Base-by-base conservation (phyloP, 2,329 filamentous ascomycete species). In the Penicillium sp. region DNA sequence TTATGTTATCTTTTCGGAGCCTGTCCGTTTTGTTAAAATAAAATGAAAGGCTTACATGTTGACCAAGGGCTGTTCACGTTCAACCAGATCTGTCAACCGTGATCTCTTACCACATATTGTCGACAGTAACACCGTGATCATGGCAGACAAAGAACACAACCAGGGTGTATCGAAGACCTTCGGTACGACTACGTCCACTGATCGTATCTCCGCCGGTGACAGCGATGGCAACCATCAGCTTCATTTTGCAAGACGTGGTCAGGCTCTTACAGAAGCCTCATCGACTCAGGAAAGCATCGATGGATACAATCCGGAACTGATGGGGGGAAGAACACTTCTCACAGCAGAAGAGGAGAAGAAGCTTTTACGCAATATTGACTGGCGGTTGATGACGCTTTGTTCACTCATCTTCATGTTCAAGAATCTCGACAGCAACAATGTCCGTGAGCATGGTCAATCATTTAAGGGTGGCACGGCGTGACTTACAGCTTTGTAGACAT, bases 261-360 rank as follows among this genome's bases (percentile, higher is more conserved):
- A 61, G 46, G 54, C 24, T 16, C 41, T 59, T 4, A 44, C 2
- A 9, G 56, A 58, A 25, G 43, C 44, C 4, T 55, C 48, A 4
- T 54, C 46, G 4, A 52, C 22, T 8, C 50, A 52, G 36, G 56
- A 57, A 42, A 57, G 42, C 35, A 65, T 60, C 4, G 36, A 55
- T 11, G 69, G 69, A 9, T 70, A 67, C 40, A 62, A 70, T 44
- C 58, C 65, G 0, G 60, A 64, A 5, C 54, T 57, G n/a, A 71
- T 70, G 67, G 52, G 58, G 27, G 68, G 57, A 2, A 60, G 68
- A 40, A 62, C 63, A 13, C 46, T 67, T 7, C 54, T 76, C 10
- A 74, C 66, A 4, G 66, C 67, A 0, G 72, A 70, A 4, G 76
- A 79, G 51, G 76, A 79, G 53, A 77, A 72, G 55, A 76, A 67